Conservation (phyloP, 1,139 yeast species). For the Meyerozyma elateridarum region DNA sequence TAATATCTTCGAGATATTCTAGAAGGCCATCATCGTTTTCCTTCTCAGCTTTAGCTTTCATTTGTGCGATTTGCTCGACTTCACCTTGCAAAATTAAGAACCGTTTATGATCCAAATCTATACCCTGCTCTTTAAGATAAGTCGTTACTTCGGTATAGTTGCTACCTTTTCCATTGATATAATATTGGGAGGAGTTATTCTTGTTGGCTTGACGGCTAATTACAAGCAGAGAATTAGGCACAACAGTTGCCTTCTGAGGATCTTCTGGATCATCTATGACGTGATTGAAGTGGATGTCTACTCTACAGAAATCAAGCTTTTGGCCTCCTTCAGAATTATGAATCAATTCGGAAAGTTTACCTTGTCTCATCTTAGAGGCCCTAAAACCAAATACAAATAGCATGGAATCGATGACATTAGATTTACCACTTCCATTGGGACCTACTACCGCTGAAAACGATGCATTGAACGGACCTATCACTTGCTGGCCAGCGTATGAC, state of each 20-base stretch:
- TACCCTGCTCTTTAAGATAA: conserved; percentile 74
- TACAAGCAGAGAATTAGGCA: conserved; percentile 57
- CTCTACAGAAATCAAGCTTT: conserved; percentile 74
- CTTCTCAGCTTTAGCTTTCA: conserved; percentile 94
- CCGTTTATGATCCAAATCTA: conserved; percentile 91
- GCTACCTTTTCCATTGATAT: conserved; percentile 64
- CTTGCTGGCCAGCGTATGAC: conserved; percentile 93
- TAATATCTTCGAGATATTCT: conserved; percentile 93
- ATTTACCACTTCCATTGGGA: conserved; percentile 97
- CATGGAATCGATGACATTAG: conserved; percentile 94
- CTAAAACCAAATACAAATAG: conserved; percentile 95
- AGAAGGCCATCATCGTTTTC: conserved; percentile 91
- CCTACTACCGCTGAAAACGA: conserved; percentile 99
- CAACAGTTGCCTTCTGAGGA: conserved; percentile 28
- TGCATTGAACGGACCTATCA: conserved; percentile 89
- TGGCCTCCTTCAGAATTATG: conserved; percentile 74
- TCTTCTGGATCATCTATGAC: conserved; percentile 60
- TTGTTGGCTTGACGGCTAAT: conserved; percentile 76
- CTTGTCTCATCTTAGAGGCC: conserved; percentile 95
- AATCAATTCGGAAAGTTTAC: conserved; percentile 82
- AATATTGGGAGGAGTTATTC: conserved; percentile 77
- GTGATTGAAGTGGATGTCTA: conserved; percentile 85
- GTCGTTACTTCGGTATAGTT: conserved; percentile 76
- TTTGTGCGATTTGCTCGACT: conserved; percentile 96
- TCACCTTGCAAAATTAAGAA: conserved; percentile 96